Percentiles rank a stretch among this genome's conserved stretches.
These are phyloP conservation scores for Cercospora sp. DNA, from an alignment of 2,329 filamentous ascomycete species.

Conservation along the genomic window DNA sequence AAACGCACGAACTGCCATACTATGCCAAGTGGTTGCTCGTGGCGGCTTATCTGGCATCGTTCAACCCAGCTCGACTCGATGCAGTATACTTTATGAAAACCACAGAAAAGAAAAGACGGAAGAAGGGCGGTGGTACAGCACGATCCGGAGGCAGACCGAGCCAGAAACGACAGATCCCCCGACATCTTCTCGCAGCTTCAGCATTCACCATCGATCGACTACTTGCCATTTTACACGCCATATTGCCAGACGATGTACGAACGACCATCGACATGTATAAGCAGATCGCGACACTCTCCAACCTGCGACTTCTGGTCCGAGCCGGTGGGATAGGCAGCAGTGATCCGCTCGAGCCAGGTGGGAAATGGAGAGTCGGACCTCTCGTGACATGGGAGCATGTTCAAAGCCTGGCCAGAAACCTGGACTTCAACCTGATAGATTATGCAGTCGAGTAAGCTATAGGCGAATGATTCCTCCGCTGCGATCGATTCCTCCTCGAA, in stretches of 20 bases:
- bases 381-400: conserved; percentile 69
- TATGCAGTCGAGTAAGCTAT: conserved; percentile 56
- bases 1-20: conserved; percentile 60
- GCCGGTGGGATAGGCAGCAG: conserved; percentile 60
- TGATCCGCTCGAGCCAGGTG: conserved; percentile 67
- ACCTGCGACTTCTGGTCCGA: conserved; percentile 64
- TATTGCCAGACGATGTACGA: conserved; percentile 52
- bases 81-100: conserved; percentile 73
- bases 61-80: conserved; percentile 75
- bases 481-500: conserved; percentile 64
- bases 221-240: conserved; percentile 72
- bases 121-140: conserved; percentile 49
- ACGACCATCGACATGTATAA: conserved; percentile 52
- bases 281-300: conserved; percentile 69
- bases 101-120: conserved; percentile 54
- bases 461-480: conserved; percentile 36
- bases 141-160: conserved; percentile 33
- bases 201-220: conserved; percentile 76
- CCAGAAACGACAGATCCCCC: conserved; percentile 68
- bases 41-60: conserved; percentile 77
- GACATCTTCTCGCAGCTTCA: conserved; percentile 74
- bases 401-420: conserved; percentile 66
- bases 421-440: conserved; percentile 77
- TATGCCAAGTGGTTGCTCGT: conserved; percentile 73
- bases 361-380: conserved; percentile 76